Evolutionary conservation across 2,329 filamentous ascomycete species (phyloP).

Genomic region (Cladophialophora carrionii): DNA sequence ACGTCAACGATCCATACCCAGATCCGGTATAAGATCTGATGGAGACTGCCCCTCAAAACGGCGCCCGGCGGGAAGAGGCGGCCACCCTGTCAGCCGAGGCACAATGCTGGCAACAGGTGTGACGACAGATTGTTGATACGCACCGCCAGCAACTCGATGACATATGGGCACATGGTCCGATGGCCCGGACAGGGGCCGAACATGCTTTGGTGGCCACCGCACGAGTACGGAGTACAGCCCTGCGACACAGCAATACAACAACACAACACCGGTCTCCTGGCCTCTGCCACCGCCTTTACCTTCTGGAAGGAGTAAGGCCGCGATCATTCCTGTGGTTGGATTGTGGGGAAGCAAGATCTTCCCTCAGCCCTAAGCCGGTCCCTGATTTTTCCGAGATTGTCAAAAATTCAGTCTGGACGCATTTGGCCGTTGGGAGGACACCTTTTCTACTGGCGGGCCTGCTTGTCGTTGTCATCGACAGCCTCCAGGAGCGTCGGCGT

Average conservation of each 20-base stretch:
- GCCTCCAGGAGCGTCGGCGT: neutral
- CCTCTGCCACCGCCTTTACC: neutral
- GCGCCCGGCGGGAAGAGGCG: neutral
- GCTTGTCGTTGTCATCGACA: neutral
- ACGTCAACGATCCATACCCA: neutral
- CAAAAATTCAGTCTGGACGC: neutral
- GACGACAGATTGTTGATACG: neutral
- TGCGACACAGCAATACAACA: neutral
- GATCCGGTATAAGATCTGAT: neutral
- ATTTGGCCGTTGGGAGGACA: slow-evolving; percentile 2
- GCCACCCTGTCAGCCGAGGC: slow-evolving; percentile 17
- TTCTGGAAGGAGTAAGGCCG: slow-evolving; percentile 13
- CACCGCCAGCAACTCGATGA: neutral
- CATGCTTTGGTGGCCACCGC: neutral
- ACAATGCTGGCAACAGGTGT: neutral
- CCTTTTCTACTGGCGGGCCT: neutral
- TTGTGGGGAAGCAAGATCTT: slow-evolving; percentile 20
- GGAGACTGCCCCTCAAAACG: neutral
- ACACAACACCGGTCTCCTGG: neutral
- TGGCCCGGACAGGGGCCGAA: neutral
- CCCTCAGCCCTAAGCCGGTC: slow-evolving; percentile 6
- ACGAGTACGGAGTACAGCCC: neutral
- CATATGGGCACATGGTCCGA: neutral
- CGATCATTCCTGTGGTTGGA: neutral
- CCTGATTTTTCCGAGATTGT: slow-evolving; percentile 32